Evolutionary conservation across 2,329 filamentous ascomycete genomes (phyloP).

Genomic region (Aspergillus niger): DNA sequence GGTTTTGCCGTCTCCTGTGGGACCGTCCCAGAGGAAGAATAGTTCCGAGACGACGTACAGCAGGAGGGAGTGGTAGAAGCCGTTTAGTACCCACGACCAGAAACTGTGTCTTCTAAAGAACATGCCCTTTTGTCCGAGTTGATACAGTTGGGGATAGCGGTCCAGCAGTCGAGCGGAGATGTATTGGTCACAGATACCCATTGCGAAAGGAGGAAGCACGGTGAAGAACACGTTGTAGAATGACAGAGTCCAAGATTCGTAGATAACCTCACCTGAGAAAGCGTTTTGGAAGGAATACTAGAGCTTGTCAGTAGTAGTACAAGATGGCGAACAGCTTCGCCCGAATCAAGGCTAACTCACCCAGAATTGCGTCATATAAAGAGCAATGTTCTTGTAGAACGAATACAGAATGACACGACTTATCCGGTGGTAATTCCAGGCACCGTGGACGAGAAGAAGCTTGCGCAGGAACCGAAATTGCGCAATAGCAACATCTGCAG

Average conservation of each 20-base stretch:
- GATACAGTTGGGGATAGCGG: conserved; percentile 93
- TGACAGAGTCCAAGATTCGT: conserved; percentile 98
- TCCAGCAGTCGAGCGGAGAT: conserved; percentile 92
- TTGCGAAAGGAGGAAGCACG: conserved; percentile 84
- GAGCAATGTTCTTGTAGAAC: conserved; percentile 98
- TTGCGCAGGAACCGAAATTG: conserved; percentile 96
- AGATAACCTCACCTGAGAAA: conserved; percentile 96
- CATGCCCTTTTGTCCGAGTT: conserved; percentile 84
- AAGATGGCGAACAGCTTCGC: not conserved
- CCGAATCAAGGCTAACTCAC: conserved; percentile 53
- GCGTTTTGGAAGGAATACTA: conserved; percentile 97
- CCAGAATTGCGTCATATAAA: conserved; percentile 99
- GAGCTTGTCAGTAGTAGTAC: conserved; percentile 30
- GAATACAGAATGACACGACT: conserved; percentile 97
- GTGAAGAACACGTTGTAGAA: conserved; percentile 99
- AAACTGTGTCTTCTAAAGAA: conserved; percentile 96
- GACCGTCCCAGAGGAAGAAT: conserved; percentile 80
- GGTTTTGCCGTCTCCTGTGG: conserved; percentile 74
- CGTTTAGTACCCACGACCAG: conserved; percentile 87
- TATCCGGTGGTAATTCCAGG: conserved; percentile 96
- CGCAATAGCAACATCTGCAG: conserved; percentile 91
- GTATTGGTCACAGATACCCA: conserved; percentile 97
- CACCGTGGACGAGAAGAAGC: conserved; percentile 88
- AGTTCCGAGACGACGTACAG: conserved; percentile 83
- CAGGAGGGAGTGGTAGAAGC: conserved; percentile 91